Evolutionary conservation across 345 rosid species (phyloP).

Genomic region (Eucalyptus tenuipes): DNA sequence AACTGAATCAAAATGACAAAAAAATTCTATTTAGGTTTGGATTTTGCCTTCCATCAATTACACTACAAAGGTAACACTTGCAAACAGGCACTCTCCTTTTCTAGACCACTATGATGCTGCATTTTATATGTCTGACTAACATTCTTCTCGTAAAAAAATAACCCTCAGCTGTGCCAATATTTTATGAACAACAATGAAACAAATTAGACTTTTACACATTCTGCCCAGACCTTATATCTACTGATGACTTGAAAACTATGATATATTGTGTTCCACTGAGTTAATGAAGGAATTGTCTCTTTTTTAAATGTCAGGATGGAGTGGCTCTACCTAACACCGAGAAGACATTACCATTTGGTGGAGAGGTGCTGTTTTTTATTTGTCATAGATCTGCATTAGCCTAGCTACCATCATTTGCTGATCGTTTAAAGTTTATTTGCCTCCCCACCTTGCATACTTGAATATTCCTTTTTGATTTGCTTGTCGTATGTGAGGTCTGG

Average conservation of each 20-base stretch:
- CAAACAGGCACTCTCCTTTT: neutral
- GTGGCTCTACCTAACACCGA: slow-evolving; percentile 86
- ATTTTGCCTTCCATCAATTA: neutral
- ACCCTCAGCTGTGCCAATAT: neutral
- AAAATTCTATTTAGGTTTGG: neutral
- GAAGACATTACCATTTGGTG: slow-evolving; percentile 89
- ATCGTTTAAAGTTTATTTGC: neutral
- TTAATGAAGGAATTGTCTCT: neutral
- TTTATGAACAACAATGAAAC: neutral
- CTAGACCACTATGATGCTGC: neutral
- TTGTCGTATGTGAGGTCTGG: neutral
- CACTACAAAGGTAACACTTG: neutral
- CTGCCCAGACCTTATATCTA: neutral
- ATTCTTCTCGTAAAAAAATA: neutral
- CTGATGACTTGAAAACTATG: neutral
- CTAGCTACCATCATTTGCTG: neutral
- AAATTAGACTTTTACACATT: neutral
- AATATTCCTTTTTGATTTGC: neutral
- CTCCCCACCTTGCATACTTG: neutral
- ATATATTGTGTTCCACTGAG: neutral
- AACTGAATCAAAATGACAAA: neutral
- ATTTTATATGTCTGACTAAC: neutral
- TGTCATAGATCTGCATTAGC: neutral
- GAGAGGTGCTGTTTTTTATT: slow-evolving; percentile 53
- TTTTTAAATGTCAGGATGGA: slow-evolving; percentile 60